Conservation (phyloP, 2,329 filamentous ascomycete genomes). For the Cytospora chrysosperma region DNA sequence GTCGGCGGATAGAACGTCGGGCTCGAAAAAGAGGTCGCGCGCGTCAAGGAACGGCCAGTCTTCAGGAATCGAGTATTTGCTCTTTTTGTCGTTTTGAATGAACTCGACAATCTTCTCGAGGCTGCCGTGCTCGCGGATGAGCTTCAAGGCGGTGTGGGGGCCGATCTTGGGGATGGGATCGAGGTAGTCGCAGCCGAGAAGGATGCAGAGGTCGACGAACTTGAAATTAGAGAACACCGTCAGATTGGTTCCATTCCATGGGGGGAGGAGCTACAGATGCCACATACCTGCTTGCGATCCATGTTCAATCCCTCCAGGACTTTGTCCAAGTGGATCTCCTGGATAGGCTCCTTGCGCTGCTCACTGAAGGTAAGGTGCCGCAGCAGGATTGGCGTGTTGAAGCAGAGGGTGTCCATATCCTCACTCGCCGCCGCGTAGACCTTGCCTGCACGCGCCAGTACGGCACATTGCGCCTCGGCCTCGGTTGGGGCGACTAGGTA, state of each 20-base stretch:
- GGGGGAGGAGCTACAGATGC: not conserved
- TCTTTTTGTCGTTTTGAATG: slow-evolving; percentile 72
- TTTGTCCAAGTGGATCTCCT: slow-evolving; percentile 86
- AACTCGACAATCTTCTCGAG: slow-evolving; percentile 84
- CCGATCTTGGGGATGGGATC: slow-evolving; percentile 95
- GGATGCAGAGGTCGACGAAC: slow-evolving; percentile 97
- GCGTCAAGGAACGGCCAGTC: slow-evolving; percentile 96
- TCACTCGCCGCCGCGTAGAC: slow-evolving; percentile 96
- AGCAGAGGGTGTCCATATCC: slow-evolving; percentile 98
- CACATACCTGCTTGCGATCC: slow-evolving; percentile 74
- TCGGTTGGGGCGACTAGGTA: slow-evolving; percentile 95
- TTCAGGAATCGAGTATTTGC: slow-evolving; percentile 84
- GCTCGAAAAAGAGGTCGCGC: slow-evolving; percentile 85
- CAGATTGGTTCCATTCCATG: not conserved
- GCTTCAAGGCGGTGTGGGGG: slow-evolving; percentile 84
- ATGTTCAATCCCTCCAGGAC: slow-evolving; percentile 85
- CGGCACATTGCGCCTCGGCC: slow-evolving; percentile 94
- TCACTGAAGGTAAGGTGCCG: slow-evolving; percentile 96
- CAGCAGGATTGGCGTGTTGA: slow-evolving; percentile 85
- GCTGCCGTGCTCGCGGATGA: slow-evolving; percentile 87
- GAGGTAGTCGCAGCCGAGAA: slow-evolving; percentile 96
- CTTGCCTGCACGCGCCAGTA: slow-evolving; percentile 84
- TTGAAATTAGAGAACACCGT: slow-evolving; percentile 37
- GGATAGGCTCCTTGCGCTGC: slow-evolving; percentile 95
- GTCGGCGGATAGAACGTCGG: slow-evolving; percentile 81